Percentiles rank a stretch among this genome's conserved stretches.
These are phyloP conservation scores for Coniochaeta hoffmannii DNA, from an alignment of 2,329 filamentous ascomycete species.

Conservation along the genomic window DNA sequence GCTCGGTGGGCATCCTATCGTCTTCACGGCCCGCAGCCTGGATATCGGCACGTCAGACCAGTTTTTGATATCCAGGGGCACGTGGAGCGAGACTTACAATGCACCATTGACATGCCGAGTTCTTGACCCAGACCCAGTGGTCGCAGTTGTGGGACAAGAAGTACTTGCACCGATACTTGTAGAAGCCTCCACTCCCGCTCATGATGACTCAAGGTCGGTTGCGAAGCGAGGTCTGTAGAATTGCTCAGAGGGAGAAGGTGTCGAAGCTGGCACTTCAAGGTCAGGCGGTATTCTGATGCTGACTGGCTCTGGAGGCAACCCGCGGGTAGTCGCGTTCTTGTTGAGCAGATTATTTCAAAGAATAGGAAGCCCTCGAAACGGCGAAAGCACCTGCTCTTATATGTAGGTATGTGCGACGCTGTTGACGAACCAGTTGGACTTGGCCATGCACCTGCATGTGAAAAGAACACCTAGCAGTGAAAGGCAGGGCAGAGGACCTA, in stretches of 20 bases:
- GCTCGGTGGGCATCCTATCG: neutral
- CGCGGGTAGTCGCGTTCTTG: neutral
- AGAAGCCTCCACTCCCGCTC: neutral
- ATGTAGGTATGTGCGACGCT: too few relatives aligned
- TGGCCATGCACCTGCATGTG: neutral
- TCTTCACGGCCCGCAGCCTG: neutral
- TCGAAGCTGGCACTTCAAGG: too few relatives aligned
- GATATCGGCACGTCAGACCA: neutral
- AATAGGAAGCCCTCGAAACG: too few relatives aligned
- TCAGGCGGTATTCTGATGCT: too few relatives aligned
- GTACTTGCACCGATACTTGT: neutral
- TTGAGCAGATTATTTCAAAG: neutral
- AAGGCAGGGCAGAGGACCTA: too few relatives aligned
- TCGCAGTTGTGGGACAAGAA: neutral
- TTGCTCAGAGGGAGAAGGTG: too few relatives aligned
- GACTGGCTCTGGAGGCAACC: too few relatives aligned
- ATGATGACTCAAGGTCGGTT: too few relatives aligned
- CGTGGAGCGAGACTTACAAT: neutral
- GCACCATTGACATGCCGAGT: neutral
- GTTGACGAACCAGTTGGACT: neutral
- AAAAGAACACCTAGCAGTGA: neutral
- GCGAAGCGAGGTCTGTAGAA: too few relatives aligned
- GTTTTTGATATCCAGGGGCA: neutral
- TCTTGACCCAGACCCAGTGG: neutral
- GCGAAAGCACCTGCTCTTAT: too few relatives aligned